Evolutionary conservation across 495 filamentous ascomycete species (phyloP).

Genomic region (Lichenothelia convexa): DNA sequence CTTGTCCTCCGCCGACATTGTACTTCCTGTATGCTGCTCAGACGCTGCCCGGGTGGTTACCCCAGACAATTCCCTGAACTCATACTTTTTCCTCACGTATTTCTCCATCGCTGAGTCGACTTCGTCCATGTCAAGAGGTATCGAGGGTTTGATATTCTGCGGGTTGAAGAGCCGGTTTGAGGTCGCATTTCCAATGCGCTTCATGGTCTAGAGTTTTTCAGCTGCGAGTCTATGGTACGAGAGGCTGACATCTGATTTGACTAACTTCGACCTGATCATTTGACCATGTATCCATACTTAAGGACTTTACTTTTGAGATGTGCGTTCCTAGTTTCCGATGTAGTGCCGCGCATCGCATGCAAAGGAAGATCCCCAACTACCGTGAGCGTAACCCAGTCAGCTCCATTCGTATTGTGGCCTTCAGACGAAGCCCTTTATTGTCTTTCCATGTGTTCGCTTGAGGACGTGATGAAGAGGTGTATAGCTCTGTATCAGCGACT

Average conservation of each 20-base stretch:
- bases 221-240: constrained; percentile 3
- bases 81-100: constrained; percentile 87
- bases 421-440: too few species aligned
- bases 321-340: constrained; percentile 96
- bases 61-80: constrained; percentile 36
- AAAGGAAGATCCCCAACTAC: constrained; percentile 87
- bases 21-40: constrained; percentile 30
- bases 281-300: constrained; percentile 95
- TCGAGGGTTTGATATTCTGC: constrained; percentile 54
- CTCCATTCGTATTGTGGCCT: too few species aligned
- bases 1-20: constrained; percentile 26
- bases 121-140: constrained; percentile 80
- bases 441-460: background rate
- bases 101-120: constrained; percentile 82
- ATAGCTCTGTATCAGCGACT: constrained; percentile 25
- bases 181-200: constrained; percentile 62
- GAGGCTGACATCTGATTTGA: background rate
- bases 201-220: constrained; percentile 54
- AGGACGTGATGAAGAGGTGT: background rate
- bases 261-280: constrained; percentile 88
- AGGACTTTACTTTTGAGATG: constrained; percentile 92
- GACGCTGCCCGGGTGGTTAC: constrained; percentile 17
- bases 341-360: constrained; percentile 89
- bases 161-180: constrained; percentile 85
- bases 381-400: too few species aligned